A percentile compares a stretch with the other conserved stretches of the same genome.
Evolutionary conservation across 2,329 filamentous ascomycete genomes (phyloP).

Genomic region (Westerdykella ornata): DNA sequence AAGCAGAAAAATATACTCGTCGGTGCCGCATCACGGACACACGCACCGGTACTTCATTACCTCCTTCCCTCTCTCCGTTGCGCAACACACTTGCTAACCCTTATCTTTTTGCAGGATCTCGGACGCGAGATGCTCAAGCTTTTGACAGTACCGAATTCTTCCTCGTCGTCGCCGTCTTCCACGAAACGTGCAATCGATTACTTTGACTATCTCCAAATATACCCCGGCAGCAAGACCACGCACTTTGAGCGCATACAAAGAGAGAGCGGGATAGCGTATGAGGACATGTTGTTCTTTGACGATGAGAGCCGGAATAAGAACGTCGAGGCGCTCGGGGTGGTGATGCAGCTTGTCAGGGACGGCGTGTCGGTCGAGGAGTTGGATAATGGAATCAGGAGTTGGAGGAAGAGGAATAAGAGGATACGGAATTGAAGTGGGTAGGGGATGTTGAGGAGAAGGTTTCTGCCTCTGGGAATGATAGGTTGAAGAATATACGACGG

Average conservation of each 20-base stretch:
- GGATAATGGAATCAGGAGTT: slow-evolving; percentile 70
- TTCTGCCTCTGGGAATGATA: too few species aligned
- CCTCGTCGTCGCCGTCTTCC: slow-evolving; percentile 46
- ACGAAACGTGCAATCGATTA: slow-evolving; percentile 42
- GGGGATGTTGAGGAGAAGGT: background rate
- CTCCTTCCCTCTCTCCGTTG: too few species aligned
- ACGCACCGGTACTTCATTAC: slow-evolving; percentile 51
- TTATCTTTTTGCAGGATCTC: slow-evolving; percentile 45
- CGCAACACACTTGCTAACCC: too few species aligned
- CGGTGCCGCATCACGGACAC: slow-evolving; percentile 73
- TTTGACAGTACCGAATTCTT: slow-evolving; percentile 50
- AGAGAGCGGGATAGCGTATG: slow-evolving; percentile 62
- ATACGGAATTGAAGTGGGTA: slow-evolving; percentile 7
- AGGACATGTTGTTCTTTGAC: slow-evolving; percentile 94
- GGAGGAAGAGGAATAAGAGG: slow-evolving; percentile 65
- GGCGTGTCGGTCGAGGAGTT: slow-evolving; percentile 72
- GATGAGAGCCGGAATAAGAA: slow-evolving; percentile 83
- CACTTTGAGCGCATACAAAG: slow-evolving; percentile 73
- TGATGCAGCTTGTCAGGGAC: slow-evolving; percentile 74
- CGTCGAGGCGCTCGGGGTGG: slow-evolving; percentile 71
- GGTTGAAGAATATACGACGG: too few species aligned
- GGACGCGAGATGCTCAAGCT: slow-evolving; percentile 74
- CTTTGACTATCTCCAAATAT: slow-evolving; percentile 56
- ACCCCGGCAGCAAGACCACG: slow-evolving; percentile 72
- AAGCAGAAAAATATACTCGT: slow-evolving; percentile 49